phyloP scores from a whole-genome alignment of 306 rosid genomes.

The Datisca glomerata region DNA sequence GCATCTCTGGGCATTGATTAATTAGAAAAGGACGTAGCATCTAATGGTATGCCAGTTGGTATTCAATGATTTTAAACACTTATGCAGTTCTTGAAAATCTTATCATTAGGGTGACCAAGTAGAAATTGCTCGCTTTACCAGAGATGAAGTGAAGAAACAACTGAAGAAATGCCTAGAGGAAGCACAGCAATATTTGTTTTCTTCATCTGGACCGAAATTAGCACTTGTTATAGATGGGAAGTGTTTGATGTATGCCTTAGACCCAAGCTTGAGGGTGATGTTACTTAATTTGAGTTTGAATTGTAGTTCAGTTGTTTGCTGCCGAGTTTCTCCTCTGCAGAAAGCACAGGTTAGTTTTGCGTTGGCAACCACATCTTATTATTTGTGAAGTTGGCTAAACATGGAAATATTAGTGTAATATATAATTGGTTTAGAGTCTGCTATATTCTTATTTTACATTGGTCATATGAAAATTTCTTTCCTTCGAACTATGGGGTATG shows the following conservation, averaged over 20 bases:
- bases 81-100: constrained; percentile 8
- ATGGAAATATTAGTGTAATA: no score
- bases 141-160: constrained; percentile 66
- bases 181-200: constrained; percentile 45
- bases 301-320: constrained; percentile 90
- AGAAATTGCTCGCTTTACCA: constrained; percentile 77
- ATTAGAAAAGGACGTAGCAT: no score
- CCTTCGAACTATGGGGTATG: no score
- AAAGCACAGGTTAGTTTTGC: constrained; percentile 96
- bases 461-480: no score
- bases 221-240: constrained; percentile 96
- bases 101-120: constrained; percentile 83
- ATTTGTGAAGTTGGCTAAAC: no score
- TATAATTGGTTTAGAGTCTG: no score
- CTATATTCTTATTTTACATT: no score
- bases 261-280: constrained; percentile 73
- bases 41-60: background rate
- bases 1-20: constrained; percentile 2
- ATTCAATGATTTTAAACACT: background rate
- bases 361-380: no score
- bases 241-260: constrained; percentile 91
- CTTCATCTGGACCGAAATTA: constrained; percentile 56
- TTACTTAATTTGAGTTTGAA: constrained; percentile 81
- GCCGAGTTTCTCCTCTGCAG: constrained; percentile 97
- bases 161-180: constrained; percentile 68